phyloP scores from a whole-genome alignment of 208 protist species.

The Polymyxa betae region DNA sequence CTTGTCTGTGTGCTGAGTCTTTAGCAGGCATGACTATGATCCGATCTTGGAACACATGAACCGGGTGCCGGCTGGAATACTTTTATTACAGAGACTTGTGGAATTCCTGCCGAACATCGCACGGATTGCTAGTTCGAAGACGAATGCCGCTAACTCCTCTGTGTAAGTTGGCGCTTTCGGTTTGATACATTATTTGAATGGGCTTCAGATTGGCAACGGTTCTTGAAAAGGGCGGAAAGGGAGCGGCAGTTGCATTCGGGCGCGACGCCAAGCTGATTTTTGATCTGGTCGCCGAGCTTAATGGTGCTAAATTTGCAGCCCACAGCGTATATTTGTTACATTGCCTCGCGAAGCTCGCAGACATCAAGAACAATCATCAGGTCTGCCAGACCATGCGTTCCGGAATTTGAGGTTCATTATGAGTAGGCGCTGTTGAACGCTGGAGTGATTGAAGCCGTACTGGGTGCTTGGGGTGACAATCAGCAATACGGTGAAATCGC shows the following conservation, averaged over 20 bases:
- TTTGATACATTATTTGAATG: no score
- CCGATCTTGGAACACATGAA: no score
- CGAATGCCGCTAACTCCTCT: no score
- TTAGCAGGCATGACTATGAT: not conserved
- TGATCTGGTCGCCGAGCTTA: not conserved
- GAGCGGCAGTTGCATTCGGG: not conserved
- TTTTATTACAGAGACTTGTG: no score
- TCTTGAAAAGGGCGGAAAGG: not conserved
- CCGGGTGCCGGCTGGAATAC: no score
- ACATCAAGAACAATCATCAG: constrained; percentile 7
- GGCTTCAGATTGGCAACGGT: no score
- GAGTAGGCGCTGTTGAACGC: not conserved
- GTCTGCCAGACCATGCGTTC: no score
- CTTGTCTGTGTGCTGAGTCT: not conserved
- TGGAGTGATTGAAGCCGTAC: not conserved
- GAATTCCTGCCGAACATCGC: no score
- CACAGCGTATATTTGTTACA: not conserved
- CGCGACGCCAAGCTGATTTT: not conserved
- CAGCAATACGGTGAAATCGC: not conserved
- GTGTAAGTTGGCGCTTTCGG: no score
- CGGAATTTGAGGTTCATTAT: not conserved
- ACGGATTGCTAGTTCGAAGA: no score
- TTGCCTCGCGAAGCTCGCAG: not conserved
- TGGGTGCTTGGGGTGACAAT: constrained; percentile 1
- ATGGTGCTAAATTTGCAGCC: not conserved